A percentile compares a stretch with the other conserved stretches of the same genome.
Evolutionary conservation across 257 asterid species (phyloP).

Genomic region (Haberlea rhodopensis): DNA sequence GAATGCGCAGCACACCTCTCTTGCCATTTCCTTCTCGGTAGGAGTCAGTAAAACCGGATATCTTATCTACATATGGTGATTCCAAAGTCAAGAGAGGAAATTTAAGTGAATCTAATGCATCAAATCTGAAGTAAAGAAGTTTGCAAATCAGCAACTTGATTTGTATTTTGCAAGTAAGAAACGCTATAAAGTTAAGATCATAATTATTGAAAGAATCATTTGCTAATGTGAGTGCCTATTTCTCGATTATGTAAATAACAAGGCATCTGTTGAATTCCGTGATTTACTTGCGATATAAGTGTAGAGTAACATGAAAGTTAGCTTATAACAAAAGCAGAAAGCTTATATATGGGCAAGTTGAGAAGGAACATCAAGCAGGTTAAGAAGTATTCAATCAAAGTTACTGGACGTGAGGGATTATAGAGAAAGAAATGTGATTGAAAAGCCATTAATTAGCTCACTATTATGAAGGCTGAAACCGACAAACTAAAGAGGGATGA

Average conservation of each 20-base stretch:
- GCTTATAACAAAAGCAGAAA: not conserved
- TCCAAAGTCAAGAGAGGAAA: slow-evolving; percentile 16
- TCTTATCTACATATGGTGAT: slow-evolving; percentile 60
- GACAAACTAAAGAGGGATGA: not conserved
- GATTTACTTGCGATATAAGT: not conserved
- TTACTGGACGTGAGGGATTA: not conserved
- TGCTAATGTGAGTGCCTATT: not conserved
- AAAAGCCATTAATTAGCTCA: not conserved
- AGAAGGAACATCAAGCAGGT: not conserved
- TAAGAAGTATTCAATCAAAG: not conserved
- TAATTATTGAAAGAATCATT: not conserved
- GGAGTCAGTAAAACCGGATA: slow-evolving; percentile 99
- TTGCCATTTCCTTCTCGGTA: slow-evolving; percentile 87
- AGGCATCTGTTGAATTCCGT: not conserved
- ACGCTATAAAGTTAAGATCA: not conserved
- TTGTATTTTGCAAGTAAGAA: slow-evolving; percentile 10
- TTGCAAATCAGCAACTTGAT: slow-evolving; percentile 23
- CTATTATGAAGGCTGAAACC: not conserved
- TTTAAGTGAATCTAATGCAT: slow-evolving; percentile 5
- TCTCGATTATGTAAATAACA: not conserved
- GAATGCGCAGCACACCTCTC: slow-evolving; percentile 96
- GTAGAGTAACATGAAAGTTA: not conserved
- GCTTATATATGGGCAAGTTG: too few species aligned
- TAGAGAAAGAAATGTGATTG: not conserved
- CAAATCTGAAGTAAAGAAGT: slow-evolving; percentile 17